Evolutionary conservation across 2,329 filamentous ascomycete species (phyloP).

Genomic region (Ceratocystis ficicola): DNA sequence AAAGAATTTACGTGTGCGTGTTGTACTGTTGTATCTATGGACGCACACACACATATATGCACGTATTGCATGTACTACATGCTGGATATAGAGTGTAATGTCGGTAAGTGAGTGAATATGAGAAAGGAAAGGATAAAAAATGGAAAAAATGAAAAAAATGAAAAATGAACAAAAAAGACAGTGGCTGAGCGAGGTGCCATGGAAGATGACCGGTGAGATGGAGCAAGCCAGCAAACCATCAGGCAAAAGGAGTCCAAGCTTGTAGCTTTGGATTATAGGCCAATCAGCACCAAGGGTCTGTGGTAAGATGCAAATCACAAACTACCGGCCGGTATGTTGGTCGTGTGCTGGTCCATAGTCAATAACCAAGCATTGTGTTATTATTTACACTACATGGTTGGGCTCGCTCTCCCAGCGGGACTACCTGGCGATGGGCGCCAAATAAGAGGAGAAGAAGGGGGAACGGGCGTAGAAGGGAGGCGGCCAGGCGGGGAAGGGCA

Average conservation of each 20-base stretch:
- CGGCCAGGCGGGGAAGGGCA: not conserved
- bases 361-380: no score
- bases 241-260: not conserved
- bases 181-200: not conserved
- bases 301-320: not conserved
- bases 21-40: not conserved
- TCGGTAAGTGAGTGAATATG: not conserved
- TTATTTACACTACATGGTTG: no score
- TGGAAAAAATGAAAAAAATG: not conserved
- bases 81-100: not conserved
- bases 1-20: not conserved
- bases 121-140: not conserved
- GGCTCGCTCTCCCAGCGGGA: no score
- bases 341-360: no score
- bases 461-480: not conserved
- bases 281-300: not conserved
- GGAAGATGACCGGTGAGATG: not conserved
- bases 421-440: no score
- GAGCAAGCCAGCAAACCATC: not conserved
- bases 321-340: no score
- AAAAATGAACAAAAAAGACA: not conserved
- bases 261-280: not conserved
- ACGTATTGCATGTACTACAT: conserved; percentile 7
- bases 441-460: not conserved
- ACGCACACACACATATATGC: not conserved